phyloP scores from a whole-genome alignment of 2,329 filamentous ascomycete genomes.

The Diaporthe citri region DNA sequence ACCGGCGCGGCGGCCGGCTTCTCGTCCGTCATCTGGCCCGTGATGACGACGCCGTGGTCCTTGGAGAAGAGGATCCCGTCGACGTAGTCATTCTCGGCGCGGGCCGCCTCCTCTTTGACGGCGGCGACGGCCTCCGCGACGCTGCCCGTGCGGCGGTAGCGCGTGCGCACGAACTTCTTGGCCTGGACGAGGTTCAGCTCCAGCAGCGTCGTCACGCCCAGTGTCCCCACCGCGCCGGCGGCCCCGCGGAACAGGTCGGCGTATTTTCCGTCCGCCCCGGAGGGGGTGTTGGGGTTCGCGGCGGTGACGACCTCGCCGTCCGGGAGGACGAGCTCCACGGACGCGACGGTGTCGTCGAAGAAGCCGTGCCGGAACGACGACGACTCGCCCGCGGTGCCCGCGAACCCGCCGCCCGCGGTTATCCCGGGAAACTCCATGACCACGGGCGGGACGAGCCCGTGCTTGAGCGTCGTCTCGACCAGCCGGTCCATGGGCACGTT shows the following conservation, averaged over 20 bases:
- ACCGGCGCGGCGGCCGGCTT: slow-evolving; percentile 51
- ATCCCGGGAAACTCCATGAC: slow-evolving; percentile 85
- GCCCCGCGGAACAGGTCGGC: slow-evolving; percentile 74
- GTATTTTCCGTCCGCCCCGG: slow-evolving; percentile 39
- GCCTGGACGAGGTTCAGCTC: slow-evolving; percentile 74
- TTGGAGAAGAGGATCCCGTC: slow-evolving; percentile 78
- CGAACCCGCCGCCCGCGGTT: slow-evolving; percentile 78
- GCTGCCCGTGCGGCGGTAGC: slow-evolving; percentile 68
- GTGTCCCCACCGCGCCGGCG: slow-evolving; percentile 75
- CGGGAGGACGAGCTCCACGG: slow-evolving; percentile 77
- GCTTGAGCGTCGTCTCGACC: slow-evolving; percentile 73
- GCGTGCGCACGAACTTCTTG: slow-evolving; percentile 70
- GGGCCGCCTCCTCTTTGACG: slow-evolving; percentile 61
- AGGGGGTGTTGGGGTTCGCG: slow-evolving; percentile 47
- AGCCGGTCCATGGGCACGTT: slow-evolving; percentile 78
- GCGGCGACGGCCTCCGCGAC: slow-evolving; percentile 61
- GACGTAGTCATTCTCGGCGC: slow-evolving; percentile 73
- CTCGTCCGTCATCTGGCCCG: slow-evolving; percentile 71
- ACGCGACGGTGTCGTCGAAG: slow-evolving; percentile 74
- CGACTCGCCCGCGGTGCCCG: slow-evolving; percentile 79
- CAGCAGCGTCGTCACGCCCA: slow-evolving; percentile 76
- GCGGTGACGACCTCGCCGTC: slow-evolving; percentile 73
- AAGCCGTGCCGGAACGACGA: slow-evolving; percentile 78
- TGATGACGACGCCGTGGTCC: slow-evolving; percentile 74
- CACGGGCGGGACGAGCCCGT: slow-evolving; percentile 77